Evolutionary conservation across 371 early-diverging fungal genomes (phyloP).

Genomic region (Basidiobolus meristosporus): DNA sequence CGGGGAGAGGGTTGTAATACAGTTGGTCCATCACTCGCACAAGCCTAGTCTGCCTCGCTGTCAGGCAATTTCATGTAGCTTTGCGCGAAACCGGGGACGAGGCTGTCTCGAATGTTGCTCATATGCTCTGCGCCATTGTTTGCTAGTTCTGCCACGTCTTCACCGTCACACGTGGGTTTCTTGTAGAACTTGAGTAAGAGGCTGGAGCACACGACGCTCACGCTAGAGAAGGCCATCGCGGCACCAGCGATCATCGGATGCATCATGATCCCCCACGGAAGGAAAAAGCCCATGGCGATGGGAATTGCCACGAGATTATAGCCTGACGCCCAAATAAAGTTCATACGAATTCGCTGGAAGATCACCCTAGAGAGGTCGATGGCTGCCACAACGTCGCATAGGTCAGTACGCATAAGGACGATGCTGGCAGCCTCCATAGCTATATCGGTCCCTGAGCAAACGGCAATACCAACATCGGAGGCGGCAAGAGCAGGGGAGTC

Average conservation of each 20-base stretch:
- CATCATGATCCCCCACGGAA: conserved; percentile 64
- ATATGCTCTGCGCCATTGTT: too few relatives aligned
- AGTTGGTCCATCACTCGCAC: too few relatives aligned
- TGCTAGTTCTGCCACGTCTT: conserved; percentile 1
- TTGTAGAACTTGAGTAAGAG: conserved; percentile 56
- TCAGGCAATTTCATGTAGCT: too few relatives aligned
- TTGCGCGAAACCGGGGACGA: too few relatives aligned
- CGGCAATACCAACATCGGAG: conserved; percentile 86
- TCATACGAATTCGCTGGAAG: conserved; percentile 61
- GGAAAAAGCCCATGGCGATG: conserved; percentile 79
- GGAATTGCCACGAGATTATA: conserved; percentile 86
- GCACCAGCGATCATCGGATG: conserved; percentile 85
- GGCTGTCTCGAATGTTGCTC: too few relatives aligned
- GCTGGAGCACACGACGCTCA: conserved; percentile 77
- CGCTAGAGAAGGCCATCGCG: conserved; percentile 89
- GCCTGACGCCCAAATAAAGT: conserved; percentile 74
- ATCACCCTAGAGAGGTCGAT: conserved; percentile 69
- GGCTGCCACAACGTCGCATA: conserved; percentile 69
- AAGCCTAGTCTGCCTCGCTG: too few relatives aligned
- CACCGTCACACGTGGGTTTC: conserved; percentile 19
- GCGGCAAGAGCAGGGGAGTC: conserved; percentile 91
- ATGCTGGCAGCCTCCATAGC: conserved; percentile 89
- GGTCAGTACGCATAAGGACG: conserved; percentile 62
- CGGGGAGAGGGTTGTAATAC: too few relatives aligned
- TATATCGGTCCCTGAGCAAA: conserved; percentile 85